phyloP scores from a whole-genome alignment of 768 basidiomycete species.

The Holtermannia corniformis region DNA sequence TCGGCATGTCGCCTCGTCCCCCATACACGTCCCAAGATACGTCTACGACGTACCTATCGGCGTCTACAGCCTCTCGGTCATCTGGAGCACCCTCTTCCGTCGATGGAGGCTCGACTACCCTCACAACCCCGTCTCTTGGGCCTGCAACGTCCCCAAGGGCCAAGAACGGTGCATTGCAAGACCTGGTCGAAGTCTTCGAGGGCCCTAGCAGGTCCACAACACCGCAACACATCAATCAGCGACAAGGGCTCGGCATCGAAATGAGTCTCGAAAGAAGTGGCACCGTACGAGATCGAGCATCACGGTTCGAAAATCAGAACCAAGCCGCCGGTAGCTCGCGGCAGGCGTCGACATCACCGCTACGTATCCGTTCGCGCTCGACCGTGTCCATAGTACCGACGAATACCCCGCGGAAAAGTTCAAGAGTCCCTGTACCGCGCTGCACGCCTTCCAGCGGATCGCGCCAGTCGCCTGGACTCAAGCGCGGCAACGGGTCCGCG shows the following conservation, averaged over 20 bases:
- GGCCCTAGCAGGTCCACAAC: conserved; percentile 1
- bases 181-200: conserved; percentile 15
- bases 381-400: conserved; percentile 22
- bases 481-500: conserved; percentile 23
- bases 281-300: conserved; percentile 27
- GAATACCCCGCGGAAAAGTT: conserved; percentile 15
- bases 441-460: neutral
- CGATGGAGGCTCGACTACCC: conserved; percentile 19
- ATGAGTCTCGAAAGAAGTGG: conserved; percentile 12
- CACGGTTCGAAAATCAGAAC: conserved; percentile 15
- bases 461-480: conserved; percentile 10
- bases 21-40: conserved; percentile 11
- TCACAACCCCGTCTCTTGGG: conserved; percentile 23
- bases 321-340: too few species aligned
- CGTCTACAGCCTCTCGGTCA: conserved; percentile 15
- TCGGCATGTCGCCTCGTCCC: conserved; percentile 10
- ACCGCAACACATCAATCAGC: conserved; percentile 3
- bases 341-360: conserved; percentile 14
- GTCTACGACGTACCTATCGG: conserved; percentile 20
- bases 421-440: neutral
- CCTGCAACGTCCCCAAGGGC: conserved; percentile 10
- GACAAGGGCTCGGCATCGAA: conserved; percentile 5
- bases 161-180: conserved; percentile 8
- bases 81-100: conserved; percentile 6
- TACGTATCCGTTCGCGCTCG: conserved; percentile 8